Base-by-base conservation (phyloP, 768 basidiomycete genomes). In the Cantharellus anzutake region DNA sequence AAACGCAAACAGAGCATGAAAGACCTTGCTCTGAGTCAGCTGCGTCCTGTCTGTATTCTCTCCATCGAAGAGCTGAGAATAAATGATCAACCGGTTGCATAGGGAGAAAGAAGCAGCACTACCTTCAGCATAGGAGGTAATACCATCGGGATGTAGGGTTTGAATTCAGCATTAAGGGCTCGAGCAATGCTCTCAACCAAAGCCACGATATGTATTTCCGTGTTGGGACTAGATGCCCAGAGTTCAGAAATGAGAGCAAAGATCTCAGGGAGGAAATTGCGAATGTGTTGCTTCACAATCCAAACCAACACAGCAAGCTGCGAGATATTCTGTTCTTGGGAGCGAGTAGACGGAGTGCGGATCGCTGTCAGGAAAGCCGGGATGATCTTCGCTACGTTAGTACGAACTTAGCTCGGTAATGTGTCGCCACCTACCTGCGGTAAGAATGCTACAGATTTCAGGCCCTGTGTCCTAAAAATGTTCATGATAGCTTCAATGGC, bases 401-500 rank as follows among this genome's bases (percentile, higher is more conserved):
- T 35, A 59, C 44, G 16, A 11, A 44, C 29, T 48, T 11, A 48
- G 7, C 14, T 7, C 35, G 35, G 7, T 11, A 55, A 37, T 11
- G 35, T 37, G 29, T 51, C 14, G 39, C n/a, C 35, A 56, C 69
- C 57, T 67, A 91, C 90, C 76, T 96, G 92, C 51, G 94, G 88
- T 35, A 99, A 72, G 72, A 97, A 98, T 2, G 87, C 80, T 20
- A 94, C 92, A 69, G 91, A 96, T 75, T 93, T 92, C 67, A 98
- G 73, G 11, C 94, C 92, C 67, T 98, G 93, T 0, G 92, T 96
- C 71, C 93, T 92, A 78, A 98, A 99, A 62, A 99, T 98, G 52
- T 90, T 85, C 90, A 98, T 97, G 65, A 99, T 86, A 1, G 92
- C 92, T 68, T 98, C 92, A 60, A 98, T 92, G 53, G 93, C 94